Evolutionary conservation across 2,329 filamentous ascomycete genomes (phyloP).

Genomic region (Alternaria gansuensis): DNA sequence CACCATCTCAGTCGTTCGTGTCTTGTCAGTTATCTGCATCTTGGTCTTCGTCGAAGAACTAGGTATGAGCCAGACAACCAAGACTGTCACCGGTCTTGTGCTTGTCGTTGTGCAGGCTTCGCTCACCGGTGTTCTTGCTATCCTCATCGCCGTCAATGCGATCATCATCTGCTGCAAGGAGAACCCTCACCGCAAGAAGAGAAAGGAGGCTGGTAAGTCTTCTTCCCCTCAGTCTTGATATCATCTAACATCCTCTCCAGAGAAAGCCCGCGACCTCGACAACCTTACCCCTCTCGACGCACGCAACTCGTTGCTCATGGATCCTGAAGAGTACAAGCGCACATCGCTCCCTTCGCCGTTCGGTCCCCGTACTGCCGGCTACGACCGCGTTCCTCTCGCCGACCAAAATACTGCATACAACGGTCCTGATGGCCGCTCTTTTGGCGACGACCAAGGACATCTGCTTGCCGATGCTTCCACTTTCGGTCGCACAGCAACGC

Average conservation of each 20-base stretch:
- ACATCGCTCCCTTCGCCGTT: constrained; percentile 44
- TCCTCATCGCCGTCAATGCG: constrained; percentile 89
- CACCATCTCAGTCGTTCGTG: constrained; percentile 85
- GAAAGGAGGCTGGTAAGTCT: constrained; percentile 86
- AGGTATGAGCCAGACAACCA: constrained; percentile 86
- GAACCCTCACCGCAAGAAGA: constrained; percentile 88
- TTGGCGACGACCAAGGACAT: constrained; percentile 41
- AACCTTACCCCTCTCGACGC: constrained; percentile 86
- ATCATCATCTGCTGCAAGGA: constrained; percentile 82
- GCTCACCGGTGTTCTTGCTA: constrained; percentile 81
- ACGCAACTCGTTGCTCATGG: constrained; percentile 83
- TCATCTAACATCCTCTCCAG: constrained; percentile 58
- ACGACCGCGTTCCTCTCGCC: constrained; percentile 50
- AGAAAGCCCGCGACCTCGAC: constrained; percentile 81
- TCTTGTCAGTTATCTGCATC: constrained; percentile 87
- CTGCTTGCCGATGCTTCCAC: constrained; percentile 50
- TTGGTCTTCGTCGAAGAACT: constrained; percentile 94
- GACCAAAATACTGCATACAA: constrained; percentile 48
- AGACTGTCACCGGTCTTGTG: constrained; percentile 92
- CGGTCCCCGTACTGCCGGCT: constrained; percentile 43
- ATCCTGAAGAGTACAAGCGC: constrained; percentile 61
- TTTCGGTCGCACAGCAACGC: constrained; percentile 41
- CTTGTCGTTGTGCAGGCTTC: constrained; percentile 90
- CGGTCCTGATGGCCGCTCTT: constrained; percentile 32
- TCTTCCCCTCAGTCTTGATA: not conserved